Evolutionary conservation across 129 eudicot species (phyloP).

Genomic region (Escallonia rubra): DNA sequence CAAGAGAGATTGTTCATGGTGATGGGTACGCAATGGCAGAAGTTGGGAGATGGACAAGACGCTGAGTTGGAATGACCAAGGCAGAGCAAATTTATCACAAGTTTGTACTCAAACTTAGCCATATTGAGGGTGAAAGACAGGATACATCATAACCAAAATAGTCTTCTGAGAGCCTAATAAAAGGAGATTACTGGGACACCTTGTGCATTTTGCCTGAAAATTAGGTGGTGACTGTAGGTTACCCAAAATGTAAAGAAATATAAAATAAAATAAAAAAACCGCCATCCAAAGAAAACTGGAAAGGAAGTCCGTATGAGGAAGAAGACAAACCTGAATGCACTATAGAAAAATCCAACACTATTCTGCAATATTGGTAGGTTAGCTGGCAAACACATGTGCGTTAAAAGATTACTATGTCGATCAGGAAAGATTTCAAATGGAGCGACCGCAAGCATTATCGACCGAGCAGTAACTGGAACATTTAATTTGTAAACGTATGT

Average conservation of each 20-base stretch:
- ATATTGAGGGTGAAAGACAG: too few relatives aligned
- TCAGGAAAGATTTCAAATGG: conserved; percentile 88
- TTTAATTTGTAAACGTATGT: conserved; percentile 68
- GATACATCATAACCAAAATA: too few relatives aligned
- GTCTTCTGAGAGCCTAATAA: too few relatives aligned
- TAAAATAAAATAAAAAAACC: not conserved
- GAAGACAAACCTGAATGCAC: conserved; percentile 66
- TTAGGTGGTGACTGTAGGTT: too few relatives aligned
- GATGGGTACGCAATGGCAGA: too few relatives aligned
- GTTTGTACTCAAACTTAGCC: too few relatives aligned
- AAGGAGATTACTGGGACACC: too few relatives aligned
- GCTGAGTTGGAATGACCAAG: too few relatives aligned
- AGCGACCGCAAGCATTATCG: conserved; percentile 86
- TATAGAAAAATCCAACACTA: conserved; percentile 72
- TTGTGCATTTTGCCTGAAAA: too few relatives aligned
- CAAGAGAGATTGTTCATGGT: too few relatives aligned
- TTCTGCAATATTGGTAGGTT: conserved; percentile 61
- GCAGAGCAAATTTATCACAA: too few relatives aligned
- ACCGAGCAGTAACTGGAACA: conserved; percentile 89
- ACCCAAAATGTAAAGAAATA: not conserved
- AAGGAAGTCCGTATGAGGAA: not conserved
- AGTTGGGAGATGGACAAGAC: too few relatives aligned
- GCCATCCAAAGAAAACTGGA: not conserved
- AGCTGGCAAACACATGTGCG: conserved; percentile 76
- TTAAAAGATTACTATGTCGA: conserved; percentile 44